Percentiles rank a stretch among this genome's conserved stretches.
Evolutionary conservation across 73 alveolate species (phyloP).

Genomic region (Stentor roeselii): DNA sequence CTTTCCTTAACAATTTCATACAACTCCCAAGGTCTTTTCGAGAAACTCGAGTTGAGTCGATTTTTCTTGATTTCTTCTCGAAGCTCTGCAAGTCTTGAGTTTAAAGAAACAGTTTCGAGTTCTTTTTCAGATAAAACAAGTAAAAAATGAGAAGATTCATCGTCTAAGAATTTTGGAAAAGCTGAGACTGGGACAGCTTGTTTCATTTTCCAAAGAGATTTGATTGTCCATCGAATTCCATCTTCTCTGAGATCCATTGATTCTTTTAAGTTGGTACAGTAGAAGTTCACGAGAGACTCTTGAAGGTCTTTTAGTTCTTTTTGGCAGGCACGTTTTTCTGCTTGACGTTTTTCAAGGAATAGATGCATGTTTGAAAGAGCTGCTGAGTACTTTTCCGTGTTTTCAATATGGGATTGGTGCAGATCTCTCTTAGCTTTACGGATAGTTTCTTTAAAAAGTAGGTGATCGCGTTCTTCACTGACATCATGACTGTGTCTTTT

Average conservation of each 20-base stretch:
- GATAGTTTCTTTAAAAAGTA: not conserved
- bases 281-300: not conserved
- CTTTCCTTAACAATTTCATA: not conserved
- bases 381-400: not conserved
- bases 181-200: not conserved
- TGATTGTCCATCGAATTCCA: not conserved
- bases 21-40: not conserved
- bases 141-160: not conserved
- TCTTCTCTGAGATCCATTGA: not conserved
- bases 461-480: not conserved
- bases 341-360: not conserved
- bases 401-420: not conserved
- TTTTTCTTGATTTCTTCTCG: not conserved
- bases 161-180: not conserved
- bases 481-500: not conserved
- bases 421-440: not conserved
- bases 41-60: not conserved
- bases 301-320: not conserved
- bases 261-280: not conserved
- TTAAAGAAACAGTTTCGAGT: not conserved
- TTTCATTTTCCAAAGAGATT: not conserved
- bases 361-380: too few species aligned
- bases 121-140: not conserved
- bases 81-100: not conserved
- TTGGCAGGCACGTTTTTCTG: too few species aligned